Conservation (phyloP, 2,329 filamentous ascomycete genomes). For the Scytalidium lignicola region DNA sequence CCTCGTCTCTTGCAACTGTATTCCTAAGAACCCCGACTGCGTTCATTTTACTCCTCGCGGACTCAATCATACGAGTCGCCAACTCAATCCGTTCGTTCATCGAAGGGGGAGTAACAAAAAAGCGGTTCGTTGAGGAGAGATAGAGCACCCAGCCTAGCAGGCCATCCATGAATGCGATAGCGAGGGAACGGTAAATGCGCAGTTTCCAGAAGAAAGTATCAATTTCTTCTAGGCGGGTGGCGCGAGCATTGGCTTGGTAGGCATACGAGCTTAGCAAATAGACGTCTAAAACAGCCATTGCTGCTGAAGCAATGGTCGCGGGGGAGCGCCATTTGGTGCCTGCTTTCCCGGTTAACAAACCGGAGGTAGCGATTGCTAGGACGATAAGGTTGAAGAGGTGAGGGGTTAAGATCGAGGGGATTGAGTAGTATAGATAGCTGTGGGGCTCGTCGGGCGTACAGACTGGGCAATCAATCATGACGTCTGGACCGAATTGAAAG, state of each 20-base stretch:
- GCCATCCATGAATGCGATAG: slow-evolving; percentile 60
- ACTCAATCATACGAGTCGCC: slow-evolving; percentile 50
- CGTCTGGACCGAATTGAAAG: slow-evolving; percentile 72
- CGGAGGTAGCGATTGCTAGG: slow-evolving; percentile 69
- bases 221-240: slow-evolving; percentile 56
- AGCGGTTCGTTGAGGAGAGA: slow-evolving; percentile 73
- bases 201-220: slow-evolving; percentile 69
- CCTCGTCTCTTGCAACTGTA: slow-evolving; percentile 68
- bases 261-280: slow-evolving; percentile 63
- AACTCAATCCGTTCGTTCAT: slow-evolving; percentile 62
- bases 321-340: slow-evolving; percentile 64
- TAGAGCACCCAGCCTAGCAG: slow-evolving; percentile 63
- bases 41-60: slow-evolving; percentile 60
- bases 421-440: slow-evolving; percentile 74
- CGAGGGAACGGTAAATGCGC: slow-evolving; percentile 56
- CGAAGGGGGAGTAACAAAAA: slow-evolving; percentile 59
- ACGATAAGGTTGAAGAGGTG: slow-evolving; percentile 74
- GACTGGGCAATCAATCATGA: slow-evolving; percentile 73
- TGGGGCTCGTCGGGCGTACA: slow-evolving; percentile 66
- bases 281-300: slow-evolving; percentile 58
- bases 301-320: slow-evolving; percentile 59
- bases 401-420: slow-evolving; percentile 68
- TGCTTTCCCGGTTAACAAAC: slow-evolving; percentile 56
- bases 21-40: slow-evolving; percentile 75
- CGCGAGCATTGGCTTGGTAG: slow-evolving; percentile 57